phyloP scores from a whole-genome alignment of 2,329 filamentous ascomycete species.

The Sporothrix phasma region DNA sequence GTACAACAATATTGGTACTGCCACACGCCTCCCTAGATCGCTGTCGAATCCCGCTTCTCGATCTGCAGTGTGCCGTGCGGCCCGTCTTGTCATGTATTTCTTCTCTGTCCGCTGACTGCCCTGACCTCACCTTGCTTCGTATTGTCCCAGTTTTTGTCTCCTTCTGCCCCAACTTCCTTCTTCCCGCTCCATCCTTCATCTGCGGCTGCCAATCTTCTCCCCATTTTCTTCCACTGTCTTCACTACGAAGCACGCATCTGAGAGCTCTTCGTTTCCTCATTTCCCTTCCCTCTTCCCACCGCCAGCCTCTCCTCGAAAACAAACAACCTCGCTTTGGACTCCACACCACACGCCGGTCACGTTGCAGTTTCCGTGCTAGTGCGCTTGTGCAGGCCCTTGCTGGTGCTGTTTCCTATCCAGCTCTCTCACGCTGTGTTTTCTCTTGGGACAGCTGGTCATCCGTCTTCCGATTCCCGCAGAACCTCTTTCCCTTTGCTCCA shows the following conservation, averaged over 20 bases:
- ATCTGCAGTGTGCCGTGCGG: slow-evolving; percentile 16
- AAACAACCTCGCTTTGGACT: slow-evolving; percentile 2
- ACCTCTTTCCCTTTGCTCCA: neutral
- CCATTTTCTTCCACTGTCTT: neutral
- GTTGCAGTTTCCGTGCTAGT: slow-evolving; percentile 15
- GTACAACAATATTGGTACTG: neutral
- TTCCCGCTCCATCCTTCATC: neutral
- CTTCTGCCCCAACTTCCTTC: neutral
- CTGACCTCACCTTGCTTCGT: neutral
- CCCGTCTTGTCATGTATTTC: neutral
- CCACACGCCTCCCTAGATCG: neutral
- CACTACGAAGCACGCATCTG: no score
- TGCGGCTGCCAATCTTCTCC: neutral
- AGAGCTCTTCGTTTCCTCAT: neutral
- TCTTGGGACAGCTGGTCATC: neutral
- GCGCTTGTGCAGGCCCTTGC: neutral
- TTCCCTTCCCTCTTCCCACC: neutral
- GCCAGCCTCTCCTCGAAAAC: neutral
- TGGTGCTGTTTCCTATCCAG: neutral
- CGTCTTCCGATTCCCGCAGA: neutral
- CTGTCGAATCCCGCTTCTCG: neutral
- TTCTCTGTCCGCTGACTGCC: neutral
- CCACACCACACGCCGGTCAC: slow-evolving; percentile 9
- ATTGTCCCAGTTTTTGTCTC: neutral
- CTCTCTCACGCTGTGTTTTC: neutral